Evolutionary conservation across 202 grass and related monocot species (phyloP).

Genomic region (Zoysia matrella): DNA sequence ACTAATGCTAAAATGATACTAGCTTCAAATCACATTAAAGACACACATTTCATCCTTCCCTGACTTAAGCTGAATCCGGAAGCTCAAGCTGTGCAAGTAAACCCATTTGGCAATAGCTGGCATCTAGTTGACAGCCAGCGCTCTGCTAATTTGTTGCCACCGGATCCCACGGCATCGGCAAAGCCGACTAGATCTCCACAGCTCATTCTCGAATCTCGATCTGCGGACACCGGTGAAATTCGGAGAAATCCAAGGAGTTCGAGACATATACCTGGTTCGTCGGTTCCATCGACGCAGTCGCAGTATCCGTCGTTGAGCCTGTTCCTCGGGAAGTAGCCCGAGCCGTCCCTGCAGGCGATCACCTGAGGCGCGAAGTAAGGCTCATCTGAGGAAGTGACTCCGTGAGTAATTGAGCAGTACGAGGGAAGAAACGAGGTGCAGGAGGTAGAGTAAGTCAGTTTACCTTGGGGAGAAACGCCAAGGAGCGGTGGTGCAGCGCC

Average conservation of each 20-base stretch:
- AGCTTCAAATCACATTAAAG: not conserved
- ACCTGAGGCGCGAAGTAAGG: constrained; percentile 68
- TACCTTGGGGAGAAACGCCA: constrained; percentile 68
- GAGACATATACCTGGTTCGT: constrained; percentile 70
- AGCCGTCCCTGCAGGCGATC: constrained; percentile 85
- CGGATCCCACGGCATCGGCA: constrained; percentile 21
- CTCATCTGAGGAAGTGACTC: constrained; percentile 62
- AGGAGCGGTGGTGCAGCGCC: constrained; percentile 45
- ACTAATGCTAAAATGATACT: not conserved
- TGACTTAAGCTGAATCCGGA: not conserved
- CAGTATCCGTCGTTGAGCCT: constrained; percentile 83
- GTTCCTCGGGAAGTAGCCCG: constrained; percentile 68
- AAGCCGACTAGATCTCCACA: constrained; percentile 46
- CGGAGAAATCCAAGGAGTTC: constrained; percentile 20
- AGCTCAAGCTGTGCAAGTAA: not conserved
- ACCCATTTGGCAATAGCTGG: not conserved
- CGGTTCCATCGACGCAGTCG: constrained; percentile 88
- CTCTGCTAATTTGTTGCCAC: not conserved
- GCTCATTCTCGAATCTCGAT: not conserved
- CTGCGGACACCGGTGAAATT: not conserved
- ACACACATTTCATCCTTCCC: not conserved
- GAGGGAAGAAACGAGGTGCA: constrained; percentile 16
- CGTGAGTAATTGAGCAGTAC: not conserved
- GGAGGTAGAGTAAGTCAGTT: not conserved
- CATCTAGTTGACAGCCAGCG: not conserved